phyloP scores from a whole-genome alignment of 352 stramenopile species.

The Pythium biforme region DNA sequence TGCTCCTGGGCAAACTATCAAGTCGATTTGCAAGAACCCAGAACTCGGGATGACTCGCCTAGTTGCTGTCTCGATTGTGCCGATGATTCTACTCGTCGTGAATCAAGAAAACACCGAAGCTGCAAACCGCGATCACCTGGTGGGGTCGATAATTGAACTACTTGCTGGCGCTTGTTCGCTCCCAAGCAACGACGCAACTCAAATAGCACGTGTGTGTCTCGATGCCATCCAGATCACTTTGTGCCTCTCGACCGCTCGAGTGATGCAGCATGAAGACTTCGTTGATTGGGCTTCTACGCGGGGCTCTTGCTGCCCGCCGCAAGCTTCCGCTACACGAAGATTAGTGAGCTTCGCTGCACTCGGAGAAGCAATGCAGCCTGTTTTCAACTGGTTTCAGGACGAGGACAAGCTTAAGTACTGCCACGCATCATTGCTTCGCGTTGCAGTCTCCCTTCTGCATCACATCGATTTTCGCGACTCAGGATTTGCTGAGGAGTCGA shows the following conservation, averaged over 20 bases:
- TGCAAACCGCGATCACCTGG: conserved; percentile 4
- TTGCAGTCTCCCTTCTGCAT: conserved; percentile 15
- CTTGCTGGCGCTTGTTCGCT: neutral
- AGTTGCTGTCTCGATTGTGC: conserved; percentile 6
- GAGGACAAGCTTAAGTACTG: conserved; percentile 2
- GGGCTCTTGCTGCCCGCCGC: conserved; percentile 3
- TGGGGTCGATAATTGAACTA: conserved; percentile 9
- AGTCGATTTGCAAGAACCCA: neutral
- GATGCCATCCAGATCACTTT: conserved; percentile 7
- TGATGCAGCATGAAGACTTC: neutral
- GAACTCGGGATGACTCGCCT: neutral
- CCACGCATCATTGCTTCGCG: conserved; percentile 1
- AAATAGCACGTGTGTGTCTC: neutral
- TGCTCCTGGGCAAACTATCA: conserved; percentile 7
- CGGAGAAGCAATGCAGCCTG: neutral
- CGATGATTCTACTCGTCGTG: conserved; percentile 17
- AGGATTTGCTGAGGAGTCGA: neutral
- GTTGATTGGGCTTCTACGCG: neutral
- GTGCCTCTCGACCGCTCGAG: neutral
- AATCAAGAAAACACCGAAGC: conserved; percentile 12
- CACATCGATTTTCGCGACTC: conserved; percentile 4
- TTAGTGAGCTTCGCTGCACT: neutral
- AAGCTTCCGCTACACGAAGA: neutral
- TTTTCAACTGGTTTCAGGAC: conserved; percentile 6
- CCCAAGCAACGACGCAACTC: neutral